Evolutionary conservation across 495 filamentous ascomycete species (phyloP).

Genomic region (Aspergillus bridgeri): DNA sequence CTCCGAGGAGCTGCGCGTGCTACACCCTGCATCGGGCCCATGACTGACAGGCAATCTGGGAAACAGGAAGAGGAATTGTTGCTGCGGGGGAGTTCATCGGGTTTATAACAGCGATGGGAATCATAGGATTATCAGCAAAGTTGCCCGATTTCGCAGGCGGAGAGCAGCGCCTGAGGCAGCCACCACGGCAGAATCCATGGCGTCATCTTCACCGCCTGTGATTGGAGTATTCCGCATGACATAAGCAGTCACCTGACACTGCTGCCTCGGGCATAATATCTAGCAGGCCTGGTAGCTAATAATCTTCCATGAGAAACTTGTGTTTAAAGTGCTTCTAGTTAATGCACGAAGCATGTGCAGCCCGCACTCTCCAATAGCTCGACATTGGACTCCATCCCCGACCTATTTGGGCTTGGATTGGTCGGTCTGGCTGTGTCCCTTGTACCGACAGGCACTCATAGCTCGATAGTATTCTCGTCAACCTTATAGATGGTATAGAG

Average conservation of each 20-base stretch:
- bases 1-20: constrained; percentile 24
- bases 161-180: constrained; percentile 20
- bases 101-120: not conserved
- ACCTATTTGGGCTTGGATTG: too few species aligned
- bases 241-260: too few species aligned
- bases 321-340: too few species aligned
- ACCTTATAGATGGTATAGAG: constrained; percentile 58
- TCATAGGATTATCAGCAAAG: too few species aligned
- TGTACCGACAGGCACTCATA: too few species aligned
- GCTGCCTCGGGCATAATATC: too few species aligned
- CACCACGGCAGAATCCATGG: constrained; percentile 9
- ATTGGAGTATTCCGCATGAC: constrained; percentile 15
- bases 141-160: constrained; percentile 15
- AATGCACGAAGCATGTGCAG: too few species aligned
- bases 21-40: constrained; percentile 27
- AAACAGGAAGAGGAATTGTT: not conserved
- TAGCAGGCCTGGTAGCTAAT: too few species aligned
- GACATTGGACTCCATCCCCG: too few species aligned
- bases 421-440: too few species aligned
- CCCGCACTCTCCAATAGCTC: too few species aligned
- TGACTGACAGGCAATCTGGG: constrained; percentile 5
- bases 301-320: too few species aligned
- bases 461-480: constrained; percentile 55
- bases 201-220: constrained; percentile 18
- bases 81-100: not conserved